phyloP scores from a whole-genome alignment of 768 basidiomycete species.

The Dentipellis sp. region DNA sequence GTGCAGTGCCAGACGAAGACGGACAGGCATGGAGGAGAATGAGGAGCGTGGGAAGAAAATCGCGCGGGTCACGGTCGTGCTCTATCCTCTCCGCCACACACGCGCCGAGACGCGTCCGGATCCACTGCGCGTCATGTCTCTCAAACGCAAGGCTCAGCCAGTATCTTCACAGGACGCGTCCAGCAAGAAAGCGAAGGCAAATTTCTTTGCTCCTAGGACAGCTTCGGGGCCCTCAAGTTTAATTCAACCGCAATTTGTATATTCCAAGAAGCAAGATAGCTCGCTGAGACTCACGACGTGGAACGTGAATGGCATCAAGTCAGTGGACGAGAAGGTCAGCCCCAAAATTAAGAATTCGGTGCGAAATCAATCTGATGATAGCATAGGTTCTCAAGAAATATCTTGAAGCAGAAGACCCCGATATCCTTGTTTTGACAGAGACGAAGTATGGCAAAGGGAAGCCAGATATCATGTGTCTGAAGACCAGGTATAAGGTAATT shows the following conservation, averaged over 20 bases:
- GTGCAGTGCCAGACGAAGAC: slow-evolving; percentile 79
- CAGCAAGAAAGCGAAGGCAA: neutral
- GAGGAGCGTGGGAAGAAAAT: neutral
- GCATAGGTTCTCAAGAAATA: slow-evolving; percentile 9
- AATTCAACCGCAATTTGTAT: neutral
- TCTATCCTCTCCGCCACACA: neutral
- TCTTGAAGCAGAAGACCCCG: slow-evolving; percentile 7
- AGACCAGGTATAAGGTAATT: slow-evolving; percentile 7
- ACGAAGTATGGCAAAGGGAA: slow-evolving; percentile 6
- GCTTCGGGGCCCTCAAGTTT: neutral
- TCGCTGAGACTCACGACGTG: slow-evolving; percentile 6
- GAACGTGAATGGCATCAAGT: slow-evolving; percentile 13
- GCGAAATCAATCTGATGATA: neutral
- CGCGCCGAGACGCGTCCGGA: neutral
- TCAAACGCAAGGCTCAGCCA: neutral
- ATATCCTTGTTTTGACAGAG: slow-evolving; percentile 9
- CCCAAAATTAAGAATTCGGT: too few species aligned
- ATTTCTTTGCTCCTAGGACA: neutral
- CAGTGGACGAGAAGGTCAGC: neutral
- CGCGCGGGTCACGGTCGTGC: neutral
- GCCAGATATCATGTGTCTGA: slow-evolving; percentile 6
- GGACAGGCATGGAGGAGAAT: slow-evolving; percentile 56
- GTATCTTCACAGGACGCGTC: neutral
- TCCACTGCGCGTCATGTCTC: neutral
- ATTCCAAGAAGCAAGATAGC: neutral